Conservation (phyloP, 345 rosid species). For the Salix brachista region DNA sequence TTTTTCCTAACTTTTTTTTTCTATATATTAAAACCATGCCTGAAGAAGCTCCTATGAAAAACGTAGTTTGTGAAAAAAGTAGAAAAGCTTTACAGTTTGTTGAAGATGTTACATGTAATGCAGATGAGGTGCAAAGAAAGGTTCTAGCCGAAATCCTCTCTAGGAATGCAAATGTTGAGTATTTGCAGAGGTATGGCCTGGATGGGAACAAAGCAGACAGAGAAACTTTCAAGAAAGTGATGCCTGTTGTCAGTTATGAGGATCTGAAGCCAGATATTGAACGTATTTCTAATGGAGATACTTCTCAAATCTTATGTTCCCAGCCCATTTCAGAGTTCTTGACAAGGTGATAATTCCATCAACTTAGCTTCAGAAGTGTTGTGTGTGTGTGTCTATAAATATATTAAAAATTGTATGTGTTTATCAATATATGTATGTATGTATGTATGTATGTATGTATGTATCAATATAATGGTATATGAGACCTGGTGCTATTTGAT, state of each 20-base stretch:
- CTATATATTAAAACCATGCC: slow-evolving; percentile 1
- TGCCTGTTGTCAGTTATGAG: slow-evolving; percentile 17
- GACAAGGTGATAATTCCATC: slow-evolving; percentile 9
- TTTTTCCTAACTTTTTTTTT: no score
- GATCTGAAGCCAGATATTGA: slow-evolving; percentile 12
- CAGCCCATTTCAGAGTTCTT: slow-evolving; percentile 24
- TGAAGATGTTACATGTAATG: slow-evolving; percentile 14
- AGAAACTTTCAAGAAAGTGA: slow-evolving; percentile 18
- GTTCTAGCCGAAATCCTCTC: slow-evolving; percentile 21
- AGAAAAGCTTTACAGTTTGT: slow-evolving; percentile 6
- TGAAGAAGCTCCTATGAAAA: not conserved
- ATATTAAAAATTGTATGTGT: no score
- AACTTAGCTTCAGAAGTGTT: not conserved
- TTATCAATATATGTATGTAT: no score
- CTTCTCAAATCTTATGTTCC: slow-evolving; percentile 16
- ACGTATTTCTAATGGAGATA: slow-evolving; percentile 23
- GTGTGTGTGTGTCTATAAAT: no score
- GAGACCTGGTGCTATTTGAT: not conserved
- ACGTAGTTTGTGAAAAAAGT: not conserved
- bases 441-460: no score
- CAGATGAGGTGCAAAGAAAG: slow-evolving; percentile 7
- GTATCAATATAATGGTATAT: no score
- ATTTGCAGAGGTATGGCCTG: slow-evolving; percentile 15
- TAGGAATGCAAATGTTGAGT: slow-evolving; percentile 17
- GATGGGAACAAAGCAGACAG: not conserved